A percentile compares a stretch with the other conserved stretches of the same genome.
Evolutionary conservation across 306 rosid genomes (phyloP).

Genomic region (Vigna angularis): DNA sequence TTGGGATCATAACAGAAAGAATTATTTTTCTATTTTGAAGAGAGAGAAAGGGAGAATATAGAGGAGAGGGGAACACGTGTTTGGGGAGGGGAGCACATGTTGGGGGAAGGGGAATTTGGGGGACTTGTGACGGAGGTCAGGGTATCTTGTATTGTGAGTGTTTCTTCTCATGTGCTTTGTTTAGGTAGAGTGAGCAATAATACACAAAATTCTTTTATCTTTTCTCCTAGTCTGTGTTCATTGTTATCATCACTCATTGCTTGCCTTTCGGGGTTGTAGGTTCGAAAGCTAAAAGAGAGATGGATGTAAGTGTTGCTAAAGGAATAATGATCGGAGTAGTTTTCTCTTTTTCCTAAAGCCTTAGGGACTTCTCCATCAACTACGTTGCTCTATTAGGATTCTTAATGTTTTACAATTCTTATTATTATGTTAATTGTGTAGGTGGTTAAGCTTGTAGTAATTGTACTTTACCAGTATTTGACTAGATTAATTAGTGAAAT

Average conservation of each 20-base stretch:
- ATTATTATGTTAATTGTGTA: constrained; percentile 14
- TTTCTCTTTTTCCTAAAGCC: neutral
- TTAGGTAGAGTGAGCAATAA: too few species aligned
- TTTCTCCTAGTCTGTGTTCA: too few species aligned
- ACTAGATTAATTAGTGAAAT: constrained; percentile 27
- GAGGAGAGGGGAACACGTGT: too few species aligned
- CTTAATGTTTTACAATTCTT: constrained; percentile 2
- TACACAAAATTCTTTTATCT: too few species aligned
- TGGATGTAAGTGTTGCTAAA: neutral
- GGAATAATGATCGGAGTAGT: neutral
- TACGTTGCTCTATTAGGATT: constrained; percentile 15
- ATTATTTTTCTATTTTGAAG: too few species aligned
- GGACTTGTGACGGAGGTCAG: too few species aligned
- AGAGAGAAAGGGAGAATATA: too few species aligned
- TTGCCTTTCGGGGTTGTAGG: neutral
- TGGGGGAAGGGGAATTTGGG: too few species aligned
- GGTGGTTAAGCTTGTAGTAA: constrained; percentile 19
- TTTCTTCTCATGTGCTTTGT: too few species aligned
- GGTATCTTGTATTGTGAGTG: too few species aligned
- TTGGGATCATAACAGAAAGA: too few species aligned
- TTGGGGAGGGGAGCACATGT: too few species aligned
- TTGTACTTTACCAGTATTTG: constrained; percentile 14
- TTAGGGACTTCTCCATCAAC: neutral
- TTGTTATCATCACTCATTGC: neutral
- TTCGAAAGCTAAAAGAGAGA: neutral